A percentile compares a stretch with the other conserved stretches of the same genome.
These are phyloP conservation scores for Butyriboletus appendiculatus DNA, from an alignment of 1,284 basidiomycete species.

Conservation along the genomic window DNA sequence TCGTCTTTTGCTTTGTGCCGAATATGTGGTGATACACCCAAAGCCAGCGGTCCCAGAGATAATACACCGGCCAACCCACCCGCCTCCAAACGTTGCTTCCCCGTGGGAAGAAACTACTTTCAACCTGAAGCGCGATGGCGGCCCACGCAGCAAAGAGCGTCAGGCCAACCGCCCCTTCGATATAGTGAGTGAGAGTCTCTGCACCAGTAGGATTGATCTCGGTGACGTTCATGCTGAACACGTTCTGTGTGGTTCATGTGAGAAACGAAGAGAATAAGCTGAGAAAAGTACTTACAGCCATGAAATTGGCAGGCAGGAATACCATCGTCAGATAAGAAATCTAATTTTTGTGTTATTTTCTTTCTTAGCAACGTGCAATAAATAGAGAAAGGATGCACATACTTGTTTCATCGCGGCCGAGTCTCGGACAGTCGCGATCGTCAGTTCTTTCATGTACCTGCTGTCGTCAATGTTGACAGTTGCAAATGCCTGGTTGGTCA, in stretches of 20 bases:
- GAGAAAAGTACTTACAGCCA: constrained; percentile 42
- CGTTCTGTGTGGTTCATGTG: constrained; percentile 25
- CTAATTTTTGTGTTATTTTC: constrained; percentile 9
- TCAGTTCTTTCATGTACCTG: constrained; percentile 46
- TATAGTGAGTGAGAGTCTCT: constrained; percentile 42
- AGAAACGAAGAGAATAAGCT: neutral
- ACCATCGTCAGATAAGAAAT: constrained; percentile 57
- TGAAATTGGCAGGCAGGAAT: constrained; percentile 55
- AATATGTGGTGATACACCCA: neutral
- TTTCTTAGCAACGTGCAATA: neutral
- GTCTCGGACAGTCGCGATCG: constrained; percentile 48
- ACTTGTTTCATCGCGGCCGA: constrained; percentile 56
- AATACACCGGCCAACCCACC: constrained; percentile 24
- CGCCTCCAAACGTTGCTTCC: constrained; percentile 24
- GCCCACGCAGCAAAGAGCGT: constrained; percentile 51
- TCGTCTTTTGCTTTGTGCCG: constrained; percentile 7
- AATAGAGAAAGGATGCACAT: constrained; percentile 13
- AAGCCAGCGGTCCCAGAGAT: neutral
- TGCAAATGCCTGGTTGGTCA: constrained; percentile 44
- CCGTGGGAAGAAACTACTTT: constrained; percentile 25
- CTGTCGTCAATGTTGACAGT: constrained; percentile 53
- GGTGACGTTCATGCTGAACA: constrained; percentile 51
- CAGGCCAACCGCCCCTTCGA: constrained; percentile 42
- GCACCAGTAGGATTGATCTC: constrained; percentile 35
- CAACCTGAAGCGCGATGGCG: constrained; percentile 27